Evolutionary conservation across 1,284 basidiomycete species (phyloP).

Genomic region (Pseudozyma sp.): DNA sequence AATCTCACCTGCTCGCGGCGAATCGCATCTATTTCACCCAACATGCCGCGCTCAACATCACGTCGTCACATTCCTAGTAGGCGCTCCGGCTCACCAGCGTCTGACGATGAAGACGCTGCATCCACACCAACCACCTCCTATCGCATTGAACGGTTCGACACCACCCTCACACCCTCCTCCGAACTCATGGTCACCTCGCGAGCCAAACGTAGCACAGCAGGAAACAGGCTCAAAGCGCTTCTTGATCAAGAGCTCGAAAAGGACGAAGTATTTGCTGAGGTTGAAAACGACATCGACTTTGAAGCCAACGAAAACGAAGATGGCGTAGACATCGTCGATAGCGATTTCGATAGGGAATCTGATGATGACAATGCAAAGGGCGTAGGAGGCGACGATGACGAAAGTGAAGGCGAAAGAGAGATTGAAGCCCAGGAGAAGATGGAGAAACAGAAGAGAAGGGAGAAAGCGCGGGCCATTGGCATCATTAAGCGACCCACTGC

Average conservation of each 20-base stretch:
- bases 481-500: constrained; percentile 18
- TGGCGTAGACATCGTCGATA: constrained; percentile 65
- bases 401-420: constrained; percentile 46
- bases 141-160: constrained; percentile 35
- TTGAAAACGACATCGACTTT: constrained; percentile 63
- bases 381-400: constrained; percentile 33
- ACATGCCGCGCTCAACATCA: constrained; percentile 9
- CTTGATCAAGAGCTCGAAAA: constrained; percentile 63
- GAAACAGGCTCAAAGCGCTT: constrained; percentile 60
- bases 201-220: constrained; percentile 51
- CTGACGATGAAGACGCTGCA: neutral
- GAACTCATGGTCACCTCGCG: constrained; percentile 46
- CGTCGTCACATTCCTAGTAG: neutral
- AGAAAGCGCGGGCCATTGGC: constrained; percentile 17
- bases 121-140: constrained; percentile 15
- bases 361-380: constrained; percentile 37
- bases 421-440: constrained; percentile 55
- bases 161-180: neutral
- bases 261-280: constrained; percentile 64
- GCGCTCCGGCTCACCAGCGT: neutral
- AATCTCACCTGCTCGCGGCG: neutral
- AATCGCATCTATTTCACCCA: neutral
- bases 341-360: constrained; percentile 61
- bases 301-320: constrained; percentile 57
- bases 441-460: constrained; percentile 39